These are phyloP conservation scores for Colletotrichum navitas DNA, from an alignment of 2,329 filamentous ascomycete species.

Conservation along the genomic window DNA sequence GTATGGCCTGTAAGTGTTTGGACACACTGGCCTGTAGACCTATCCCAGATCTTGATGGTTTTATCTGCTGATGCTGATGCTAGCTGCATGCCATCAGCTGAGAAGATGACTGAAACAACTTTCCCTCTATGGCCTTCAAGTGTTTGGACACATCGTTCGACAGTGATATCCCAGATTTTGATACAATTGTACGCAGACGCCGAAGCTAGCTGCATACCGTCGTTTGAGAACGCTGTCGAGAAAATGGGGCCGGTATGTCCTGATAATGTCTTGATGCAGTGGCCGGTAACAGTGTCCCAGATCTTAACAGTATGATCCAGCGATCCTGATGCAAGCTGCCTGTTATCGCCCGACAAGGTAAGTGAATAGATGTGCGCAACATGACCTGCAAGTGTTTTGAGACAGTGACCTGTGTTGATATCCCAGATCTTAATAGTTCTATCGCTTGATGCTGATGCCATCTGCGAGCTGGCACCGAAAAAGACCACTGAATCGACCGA, in stretches of 20 bases:
- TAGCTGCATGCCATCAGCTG: neutral
- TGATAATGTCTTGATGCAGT: neutral
- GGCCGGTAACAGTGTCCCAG: neutral
- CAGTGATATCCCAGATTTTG: neutral
- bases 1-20: neutral
- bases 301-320: neutral
- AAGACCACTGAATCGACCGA: neutral
- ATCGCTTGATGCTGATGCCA: neutral
- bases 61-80: neutral
- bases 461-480: neutral
- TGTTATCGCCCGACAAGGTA: neutral
- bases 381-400: neutral
- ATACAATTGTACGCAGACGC: neutral
- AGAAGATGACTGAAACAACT: neutral
- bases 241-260: neutral
- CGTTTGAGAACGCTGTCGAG: neutral
- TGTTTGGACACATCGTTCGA: neutral
- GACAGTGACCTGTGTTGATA: neutral
- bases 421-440: neutral
- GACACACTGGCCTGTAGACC: neutral
- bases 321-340: neutral
- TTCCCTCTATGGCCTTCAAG: neutral
- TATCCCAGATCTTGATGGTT: neutral
- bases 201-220: neutral
- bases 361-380: fast-evolving